Conservation (phyloP, 306 rosid species). For the Parietaria judaica region DNA sequence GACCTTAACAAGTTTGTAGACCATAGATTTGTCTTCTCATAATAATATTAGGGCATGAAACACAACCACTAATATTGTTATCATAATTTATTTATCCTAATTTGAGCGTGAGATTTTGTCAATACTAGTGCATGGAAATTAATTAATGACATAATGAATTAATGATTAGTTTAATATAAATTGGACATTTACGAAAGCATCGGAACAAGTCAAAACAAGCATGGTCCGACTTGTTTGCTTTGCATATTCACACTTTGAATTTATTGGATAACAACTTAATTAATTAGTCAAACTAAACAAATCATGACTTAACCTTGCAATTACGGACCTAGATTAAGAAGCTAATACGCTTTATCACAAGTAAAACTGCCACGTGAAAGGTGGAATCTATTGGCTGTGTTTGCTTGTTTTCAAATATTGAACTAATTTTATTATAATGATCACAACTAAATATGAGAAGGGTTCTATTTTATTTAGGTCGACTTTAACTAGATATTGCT, state of each 20-base stretch:
- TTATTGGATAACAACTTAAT: not conserved
- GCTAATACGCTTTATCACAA: not conserved
- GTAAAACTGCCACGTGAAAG: not conserved
- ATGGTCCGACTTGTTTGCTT: constrained; percentile 5
- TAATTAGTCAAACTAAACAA: not conserved
- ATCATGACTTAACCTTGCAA: not conserved
- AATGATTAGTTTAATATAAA: not conserved
- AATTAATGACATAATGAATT: not conserved
- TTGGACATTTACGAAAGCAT: not conserved
- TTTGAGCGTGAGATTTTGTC: not conserved
- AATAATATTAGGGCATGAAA: constrained; percentile 2
- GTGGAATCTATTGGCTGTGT: no score
- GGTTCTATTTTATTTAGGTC: no score
- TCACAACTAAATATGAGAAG: not conserved
- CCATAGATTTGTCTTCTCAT: not conserved
- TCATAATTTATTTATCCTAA: not conserved
- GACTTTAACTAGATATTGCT: no score
- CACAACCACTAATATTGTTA: constrained; percentile 7
- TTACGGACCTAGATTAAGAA: not conserved
- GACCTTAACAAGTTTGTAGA: not conserved
- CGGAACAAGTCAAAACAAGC: constrained; percentile 6
- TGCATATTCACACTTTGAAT: constrained; percentile 1
- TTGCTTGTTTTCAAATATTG: no score
- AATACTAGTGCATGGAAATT: constrained; percentile 5
- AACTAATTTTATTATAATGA: no score